Evolutionary conservation across 1,284 basidiomycete genomes (phyloP), one percentile per base, ranked within the genome.

Genomic region (Ganoderma leucocontextum): DNA sequence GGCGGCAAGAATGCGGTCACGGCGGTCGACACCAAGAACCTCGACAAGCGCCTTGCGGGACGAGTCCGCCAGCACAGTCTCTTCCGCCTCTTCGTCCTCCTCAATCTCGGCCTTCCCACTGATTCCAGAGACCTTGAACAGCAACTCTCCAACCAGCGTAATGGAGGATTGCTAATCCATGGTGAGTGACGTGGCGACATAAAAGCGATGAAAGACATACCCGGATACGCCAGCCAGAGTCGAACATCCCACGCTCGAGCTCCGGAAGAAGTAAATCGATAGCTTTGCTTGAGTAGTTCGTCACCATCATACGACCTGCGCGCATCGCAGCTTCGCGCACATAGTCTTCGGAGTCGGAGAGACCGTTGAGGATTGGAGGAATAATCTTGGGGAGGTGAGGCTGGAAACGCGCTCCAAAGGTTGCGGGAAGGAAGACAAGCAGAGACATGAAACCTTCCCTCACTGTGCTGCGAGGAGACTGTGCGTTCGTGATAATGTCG

Each of bases 51-150:
- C 95, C 72, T 91, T 91, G 67, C 94, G 89, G 9, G 96, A 96
- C 7, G 89, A 86, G 75, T 97, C 96, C 0, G 88, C 89, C 44
- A 86, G 85, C 2, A 83, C 85, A 35, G 85, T 87, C 72, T 95
- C 94, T 25, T 84, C 79, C 1, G 81, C 88, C 60, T 85, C 85
- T 49, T 90, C 90, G 35, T 96, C 95, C 67, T 97, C 95, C 63
- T 95, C 95, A 61, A 93, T 84, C 78, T 93, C 91, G 67, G 90
- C 88, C 82, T 99, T 99, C 70, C 93, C 95, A 70, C 94, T 94
- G 78, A 99, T 98, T 68, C 98, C 98, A 22, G 97, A 95, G n/a
- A 99, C 92, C 78, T 97, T 95, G 93, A 99, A 99, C 35, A 99
- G 84, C 7, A 99, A 84, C 79, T 99, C 98, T 75, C 97, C 97